Base-by-base conservation (phyloP, 2,329 filamentous ascomycete genomes). In the Nothophoma quercina region DNA sequence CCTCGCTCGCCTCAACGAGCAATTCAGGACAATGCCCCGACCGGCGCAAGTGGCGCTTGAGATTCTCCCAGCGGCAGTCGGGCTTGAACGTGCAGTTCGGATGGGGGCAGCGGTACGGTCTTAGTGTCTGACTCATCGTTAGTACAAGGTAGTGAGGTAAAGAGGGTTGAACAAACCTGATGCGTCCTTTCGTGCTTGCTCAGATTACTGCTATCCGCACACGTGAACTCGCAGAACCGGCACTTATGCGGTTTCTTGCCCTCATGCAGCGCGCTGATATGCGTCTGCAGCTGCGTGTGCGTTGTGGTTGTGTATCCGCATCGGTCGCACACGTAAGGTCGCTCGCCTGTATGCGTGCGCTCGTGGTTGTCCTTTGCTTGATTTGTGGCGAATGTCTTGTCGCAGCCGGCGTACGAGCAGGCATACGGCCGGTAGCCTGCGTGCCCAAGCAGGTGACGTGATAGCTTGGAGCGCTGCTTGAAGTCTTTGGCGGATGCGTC, bases 351-450 rank as follows among this genome's bases (percentile, higher is more conserved):
- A 39, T 75, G 73, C 2, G 72, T 75, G 7, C 72, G 64, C 51
- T 73, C 68, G 35, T 75, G 73, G 32, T 75, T 75, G 32, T 75
- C 71, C 42, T 74, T 71, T n/a, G 71, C 71, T 59, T 75, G 73
- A 34, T 73, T 74, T 4, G 72, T 75, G 5, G 70, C 72, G 46
- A 75, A 75, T 1, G 68, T 74, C 56, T 75, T 74, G 52, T 63
- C 64, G 58, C 73, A 75, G 4, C 63, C 67, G 13, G 60, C 39
- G 28, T 65, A 74, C 26, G 65, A 69, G 51, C 73, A 75, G 12
- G 67, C 65, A 39, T 73, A 74, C 2, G 71, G 72, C 3, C 70
- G 67, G 52, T 75, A 67, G 13, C 71, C 71, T 7, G 71, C 70
- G 43, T 75, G 73, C 2, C 66, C 69, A 15, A 73, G 69, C 21